These are phyloP conservation scores for Yamadazyma phyllophila DNA, from an alignment of 805 yeast genomes.

Conservation along the genomic window DNA sequence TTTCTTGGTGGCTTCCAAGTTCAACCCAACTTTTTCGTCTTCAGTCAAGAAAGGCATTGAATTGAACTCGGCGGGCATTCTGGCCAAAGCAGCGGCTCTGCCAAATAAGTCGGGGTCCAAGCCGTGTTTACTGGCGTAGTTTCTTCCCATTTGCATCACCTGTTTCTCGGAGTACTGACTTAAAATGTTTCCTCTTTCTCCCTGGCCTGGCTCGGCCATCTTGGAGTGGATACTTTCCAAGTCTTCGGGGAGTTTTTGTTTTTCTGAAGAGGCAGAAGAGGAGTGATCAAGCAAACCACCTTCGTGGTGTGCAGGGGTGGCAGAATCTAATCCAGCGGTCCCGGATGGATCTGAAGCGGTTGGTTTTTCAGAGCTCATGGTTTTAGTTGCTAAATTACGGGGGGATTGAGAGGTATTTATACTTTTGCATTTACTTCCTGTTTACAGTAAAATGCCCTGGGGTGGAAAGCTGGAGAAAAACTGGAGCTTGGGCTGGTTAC, in stretches of 20 bases:
- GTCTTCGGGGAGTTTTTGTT: conserved; percentile 13
- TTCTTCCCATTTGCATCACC: conserved; percentile 67
- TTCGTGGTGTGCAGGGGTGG: neutral
- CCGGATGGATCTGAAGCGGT: neutral
- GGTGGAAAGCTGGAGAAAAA: neutral
- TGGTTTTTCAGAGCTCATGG: neutral
- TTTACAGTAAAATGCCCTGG: neutral
- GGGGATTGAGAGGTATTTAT: neutral
- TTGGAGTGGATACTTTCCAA: conserved; percentile 19
- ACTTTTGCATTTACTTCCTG: neutral
- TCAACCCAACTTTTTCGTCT: conserved; percentile 47
- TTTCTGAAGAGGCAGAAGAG: conserved; percentile 13
- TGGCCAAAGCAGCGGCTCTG: conserved; percentile 58
- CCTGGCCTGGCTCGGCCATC: conserved; percentile 19
- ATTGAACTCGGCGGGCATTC: conserved; percentile 55
- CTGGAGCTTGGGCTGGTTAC: neutral
- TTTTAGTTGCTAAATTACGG: neutral
- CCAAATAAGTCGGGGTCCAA: conserved; percentile 60
- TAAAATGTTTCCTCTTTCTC: conserved; percentile 44
- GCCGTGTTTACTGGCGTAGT: conserved; percentile 55
- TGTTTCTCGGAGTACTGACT: conserved; percentile 59
- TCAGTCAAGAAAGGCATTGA: conserved; percentile 50
- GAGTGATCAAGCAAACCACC: conserved; percentile 2
- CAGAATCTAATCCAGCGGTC: neutral
- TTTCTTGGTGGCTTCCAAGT: conserved; percentile 44